Conservation (phyloP, 1,284 basidiomycete genomes). For the Trametes sp. region DNA sequence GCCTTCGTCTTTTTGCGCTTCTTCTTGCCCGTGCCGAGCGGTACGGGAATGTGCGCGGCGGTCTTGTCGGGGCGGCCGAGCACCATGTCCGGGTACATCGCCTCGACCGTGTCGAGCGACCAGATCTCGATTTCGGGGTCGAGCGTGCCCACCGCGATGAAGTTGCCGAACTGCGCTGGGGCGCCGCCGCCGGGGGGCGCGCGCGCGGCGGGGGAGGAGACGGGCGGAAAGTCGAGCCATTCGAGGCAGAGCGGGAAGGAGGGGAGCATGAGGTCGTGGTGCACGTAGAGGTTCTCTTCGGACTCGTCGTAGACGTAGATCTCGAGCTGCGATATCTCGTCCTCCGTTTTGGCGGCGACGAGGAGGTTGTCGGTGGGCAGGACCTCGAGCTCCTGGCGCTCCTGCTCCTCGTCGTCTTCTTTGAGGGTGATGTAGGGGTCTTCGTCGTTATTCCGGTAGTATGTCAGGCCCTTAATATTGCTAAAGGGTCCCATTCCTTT, state of each 20-base stretch:
- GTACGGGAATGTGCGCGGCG: conserved; percentile 78
- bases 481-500: conserved; percentile 89
- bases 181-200: conserved; percentile 46
- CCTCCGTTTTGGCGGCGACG: conserved; percentile 94
- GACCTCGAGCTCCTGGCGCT: conserved; percentile 92
- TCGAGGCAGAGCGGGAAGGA: conserved; percentile 98
- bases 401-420: conserved; percentile 85
- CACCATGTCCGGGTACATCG: conserved; percentile 93
- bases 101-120: conserved; percentile 94
- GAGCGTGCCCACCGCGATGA: conserved; percentile 95
- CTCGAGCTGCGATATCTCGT: conserved; percentile 96
- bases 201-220: conserved; percentile 54
- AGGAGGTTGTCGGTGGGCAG: conserved; percentile 93
- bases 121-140: conserved; percentile 99
- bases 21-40: conserved; percentile 90
- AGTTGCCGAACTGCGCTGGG: conserved; percentile 76
- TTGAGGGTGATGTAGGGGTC: conserved; percentile 98
- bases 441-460: conserved; percentile 91
- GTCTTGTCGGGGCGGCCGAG: conserved; percentile 90
- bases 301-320: conserved; percentile 94
- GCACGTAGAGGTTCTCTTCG: conserved; percentile 93
- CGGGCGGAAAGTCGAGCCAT: conserved; percentile 95
- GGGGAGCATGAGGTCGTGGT: conserved; percentile 98
- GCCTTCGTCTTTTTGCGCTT: conserved; percentile 91
- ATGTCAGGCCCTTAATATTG: conserved; percentile 95